Evolutionary conservation across 352 stramenopile species (phyloP).

Genomic region (Phytophthora foliorum): DNA sequence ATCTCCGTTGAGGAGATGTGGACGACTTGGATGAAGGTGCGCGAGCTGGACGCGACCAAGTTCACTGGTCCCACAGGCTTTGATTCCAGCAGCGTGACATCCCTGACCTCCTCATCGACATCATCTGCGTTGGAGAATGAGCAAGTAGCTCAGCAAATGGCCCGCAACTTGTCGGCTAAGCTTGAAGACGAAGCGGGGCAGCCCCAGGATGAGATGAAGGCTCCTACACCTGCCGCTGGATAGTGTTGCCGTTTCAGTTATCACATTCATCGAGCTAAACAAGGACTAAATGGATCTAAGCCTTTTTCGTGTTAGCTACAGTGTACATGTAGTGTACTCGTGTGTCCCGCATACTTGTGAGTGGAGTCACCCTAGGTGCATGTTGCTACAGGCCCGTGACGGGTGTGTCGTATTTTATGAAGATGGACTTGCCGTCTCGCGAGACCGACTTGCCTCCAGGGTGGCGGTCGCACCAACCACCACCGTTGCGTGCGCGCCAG

Average conservation of each 20-base stretch:
- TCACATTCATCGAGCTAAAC: neutral
- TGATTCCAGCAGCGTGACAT: constrained; percentile 24
- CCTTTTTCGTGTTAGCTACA: constrained; percentile 29
- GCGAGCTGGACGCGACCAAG: constrained; percentile 75
- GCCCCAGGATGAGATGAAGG: constrained; percentile 12
- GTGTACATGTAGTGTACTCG: constrained; percentile 30
- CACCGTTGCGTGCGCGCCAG: constrained; percentile 79
- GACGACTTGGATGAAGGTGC: constrained; percentile 86
- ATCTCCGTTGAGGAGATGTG: constrained; percentile 85
- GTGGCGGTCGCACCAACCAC: constrained; percentile 78
- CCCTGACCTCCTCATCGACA: constrained; percentile 25
- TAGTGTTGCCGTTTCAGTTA: constrained; percentile 11
- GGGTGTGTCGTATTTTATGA: constrained; percentile 47
- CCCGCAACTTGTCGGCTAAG: constrained; percentile 19
- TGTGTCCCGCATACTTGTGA: neutral
- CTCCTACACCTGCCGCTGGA: constrained; percentile 28
- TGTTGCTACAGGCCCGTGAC: constrained; percentile 21
- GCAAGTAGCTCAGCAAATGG: constrained; percentile 36
- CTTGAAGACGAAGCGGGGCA: constrained; percentile 20
- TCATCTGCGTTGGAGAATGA: constrained; percentile 33
- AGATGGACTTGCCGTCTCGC: constrained; percentile 71
- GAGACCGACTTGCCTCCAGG: constrained; percentile 57
- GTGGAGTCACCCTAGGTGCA: neutral
- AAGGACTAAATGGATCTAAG: constrained; percentile 31
- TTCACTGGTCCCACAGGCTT: constrained; percentile 44